A percentile compares a stretch with the other conserved stretches of the same genome.
These are phyloP conservation scores for Ustanciosporium gigantosporum DNA, from an alignment of 1,284 basidiomycete species.

Conservation along the genomic window DNA sequence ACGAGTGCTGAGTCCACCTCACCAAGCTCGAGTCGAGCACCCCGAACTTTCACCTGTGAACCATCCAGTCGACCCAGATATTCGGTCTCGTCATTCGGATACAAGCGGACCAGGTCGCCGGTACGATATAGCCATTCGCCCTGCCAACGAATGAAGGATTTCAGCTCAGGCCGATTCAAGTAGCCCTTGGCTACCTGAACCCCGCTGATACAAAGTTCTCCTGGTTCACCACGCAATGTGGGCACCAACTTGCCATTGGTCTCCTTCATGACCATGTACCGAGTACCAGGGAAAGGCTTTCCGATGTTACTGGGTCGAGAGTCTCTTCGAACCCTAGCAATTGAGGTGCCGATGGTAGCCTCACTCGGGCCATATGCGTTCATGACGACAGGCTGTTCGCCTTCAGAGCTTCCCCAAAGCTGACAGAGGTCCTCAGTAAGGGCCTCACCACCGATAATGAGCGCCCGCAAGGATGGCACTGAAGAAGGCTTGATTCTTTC, in stretches of 20 bases:
- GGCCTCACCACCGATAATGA: slow-evolving; percentile 56
- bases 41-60: slow-evolving; percentile 56
- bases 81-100: slow-evolving; percentile 41
- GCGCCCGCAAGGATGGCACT: slow-evolving; percentile 42
- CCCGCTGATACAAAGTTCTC: slow-evolving; percentile 55
- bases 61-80: slow-evolving; percentile 53
- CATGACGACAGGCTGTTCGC: slow-evolving; percentile 33
- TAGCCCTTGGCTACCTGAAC: slow-evolving; percentile 53
- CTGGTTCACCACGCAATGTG: slow-evolving; percentile 46
- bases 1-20: slow-evolving; percentile 46
- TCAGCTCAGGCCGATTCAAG: slow-evolving; percentile 24
- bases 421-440: slow-evolving; percentile 44
- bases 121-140: slow-evolving; percentile 47
- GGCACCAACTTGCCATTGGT: slow-evolving; percentile 14
- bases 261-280: slow-evolving; percentile 44
- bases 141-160: slow-evolving; percentile 30
- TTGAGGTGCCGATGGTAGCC: slow-evolving; percentile 55
- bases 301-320: slow-evolving; percentile 46
- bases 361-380: slow-evolving; percentile 59
- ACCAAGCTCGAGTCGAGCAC: slow-evolving; percentile 54
- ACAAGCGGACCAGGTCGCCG: slow-evolving; percentile 51
- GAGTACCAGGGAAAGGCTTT: slow-evolving; percentile 47
- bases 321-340: slow-evolving; percentile 33
- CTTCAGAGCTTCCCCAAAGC: slow-evolving; percentile 38
- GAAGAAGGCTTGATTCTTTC: slow-evolving; percentile 39